Evolutionary conservation across 1,139 yeast genomes (phyloP), one percentile per base, ranked within the genome.

Genomic region (Eremothecium cymbalariae): DNA sequence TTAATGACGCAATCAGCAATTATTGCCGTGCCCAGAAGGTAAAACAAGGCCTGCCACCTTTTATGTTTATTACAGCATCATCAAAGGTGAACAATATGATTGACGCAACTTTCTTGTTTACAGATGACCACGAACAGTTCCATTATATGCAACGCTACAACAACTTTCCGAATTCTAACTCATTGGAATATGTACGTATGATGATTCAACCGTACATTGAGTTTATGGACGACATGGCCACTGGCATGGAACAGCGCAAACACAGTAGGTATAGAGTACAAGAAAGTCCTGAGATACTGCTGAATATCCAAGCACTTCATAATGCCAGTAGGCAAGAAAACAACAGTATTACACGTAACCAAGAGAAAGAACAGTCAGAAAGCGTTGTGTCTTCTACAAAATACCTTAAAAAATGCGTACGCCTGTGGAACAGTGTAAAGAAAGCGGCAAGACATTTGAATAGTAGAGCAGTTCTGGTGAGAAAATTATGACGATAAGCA

Each of bases 121-220:
- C 30, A 9, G 30, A 27, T 7, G 30, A 27, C 7, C 21, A 27
- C 21, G 30, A 27, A 18, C 30, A 27, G 8, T 27, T 27, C 14
- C 30, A 27, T 18, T 27, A 27, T 21, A 27, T 27, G 30, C 30
- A 27, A 17, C 22, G 30, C n/a, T 27, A 27, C 14, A 27, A 27
- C 8, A 27, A 27, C n/a, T 27, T 27, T 14, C 30, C 30, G 21
- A 27, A 27, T 14, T 16, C 30, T n/a, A 27, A 27, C 7, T 16
- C 30, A 6, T 14, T 27, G 11, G 30, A 27, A 14, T 27, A 27
- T 17, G 30, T 27, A 3, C 3, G 14, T 11, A 14, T 16, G 21
- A 27, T 27, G 30, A 27, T 27, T 18, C 30, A 27, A 14, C 30
- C 30, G 4, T 27, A 27, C 14, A 27, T 27, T 4, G 30, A 27